A percentile compares a stretch with the other conserved stretches of the same genome.
phyloP scores from a whole-genome alignment of 2,329 filamentous ascomycete species.

The Bipolaris oryzae region DNA sequence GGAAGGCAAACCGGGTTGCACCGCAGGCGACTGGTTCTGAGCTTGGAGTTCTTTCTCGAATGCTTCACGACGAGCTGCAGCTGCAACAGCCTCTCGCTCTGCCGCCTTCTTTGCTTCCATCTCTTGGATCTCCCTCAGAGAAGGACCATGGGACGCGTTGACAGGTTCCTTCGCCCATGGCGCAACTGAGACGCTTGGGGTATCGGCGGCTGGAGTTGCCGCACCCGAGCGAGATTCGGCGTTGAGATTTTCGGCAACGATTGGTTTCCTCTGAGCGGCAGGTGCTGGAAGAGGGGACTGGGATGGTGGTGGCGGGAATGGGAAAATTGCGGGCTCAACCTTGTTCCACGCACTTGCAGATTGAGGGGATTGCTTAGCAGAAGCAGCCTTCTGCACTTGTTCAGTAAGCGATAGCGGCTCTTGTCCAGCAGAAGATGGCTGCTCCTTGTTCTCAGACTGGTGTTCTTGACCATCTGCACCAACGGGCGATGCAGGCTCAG shows the following conservation, averaged over 20 bases:
- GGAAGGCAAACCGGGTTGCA: slow-evolving; percentile 81
- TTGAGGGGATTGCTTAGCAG: slow-evolving; percentile 63
- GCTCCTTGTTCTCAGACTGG: slow-evolving; percentile 11
- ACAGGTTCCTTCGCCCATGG: slow-evolving; percentile 90
- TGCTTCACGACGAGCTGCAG: slow-evolving; percentile 75
- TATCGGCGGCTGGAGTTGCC: slow-evolving; percentile 73
- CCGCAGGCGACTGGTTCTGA: slow-evolving; percentile 63
- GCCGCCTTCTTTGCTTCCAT: slow-evolving; percentile 92
- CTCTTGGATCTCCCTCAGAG: slow-evolving; percentile 95
- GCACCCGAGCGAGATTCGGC: slow-evolving; percentile 73
- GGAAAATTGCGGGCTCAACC: slow-evolving; percentile 75
- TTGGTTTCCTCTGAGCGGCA: slow-evolving; percentile 84
- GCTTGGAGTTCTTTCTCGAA: slow-evolving; percentile 78
- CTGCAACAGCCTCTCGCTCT: slow-evolving; percentile 81
- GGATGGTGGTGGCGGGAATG: slow-evolving; percentile 75
- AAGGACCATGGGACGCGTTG: slow-evolving; percentile 80
- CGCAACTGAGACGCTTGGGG: slow-evolving; percentile 74
- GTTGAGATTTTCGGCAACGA: slow-evolving; percentile 75
- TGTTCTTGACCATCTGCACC: slow-evolving; percentile 25
- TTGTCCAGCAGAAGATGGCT: slow-evolving; percentile 39
- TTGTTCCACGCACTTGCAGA: slow-evolving; percentile 64
- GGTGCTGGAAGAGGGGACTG: slow-evolving; percentile 85
- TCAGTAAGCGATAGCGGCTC: slow-evolving; percentile 75
- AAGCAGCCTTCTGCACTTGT: slow-evolving; percentile 78
- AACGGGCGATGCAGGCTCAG: slow-evolving; percentile 29